Conservation (phyloP, 2,329 filamentous ascomycete species). For the Phaeophleospora eucalypticola region DNA sequence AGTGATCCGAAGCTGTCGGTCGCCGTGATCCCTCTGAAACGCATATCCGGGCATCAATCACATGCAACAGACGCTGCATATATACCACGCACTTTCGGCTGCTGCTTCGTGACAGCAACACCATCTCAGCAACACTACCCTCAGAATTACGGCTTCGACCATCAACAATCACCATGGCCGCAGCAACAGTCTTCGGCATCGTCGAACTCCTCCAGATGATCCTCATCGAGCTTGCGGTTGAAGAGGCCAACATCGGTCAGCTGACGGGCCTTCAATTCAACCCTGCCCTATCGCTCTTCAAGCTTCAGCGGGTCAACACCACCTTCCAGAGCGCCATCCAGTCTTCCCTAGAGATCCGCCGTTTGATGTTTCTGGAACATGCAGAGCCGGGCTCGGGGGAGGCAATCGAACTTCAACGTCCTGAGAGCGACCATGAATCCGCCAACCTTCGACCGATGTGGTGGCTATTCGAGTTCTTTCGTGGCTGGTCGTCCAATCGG, state of each 20-base stretch:
- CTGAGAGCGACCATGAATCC: not conserved
- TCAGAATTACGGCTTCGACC: not conserved
- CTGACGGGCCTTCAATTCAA: not conserved
- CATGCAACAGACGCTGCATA: not conserved
- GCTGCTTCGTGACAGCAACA: not conserved
- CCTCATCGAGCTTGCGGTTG: not conserved
- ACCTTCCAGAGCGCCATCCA: not conserved
- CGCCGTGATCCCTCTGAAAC: not conserved
- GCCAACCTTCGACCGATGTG: not conserved
- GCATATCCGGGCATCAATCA: not conserved
- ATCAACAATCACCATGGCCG: not conserved
- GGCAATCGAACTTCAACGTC: not conserved
- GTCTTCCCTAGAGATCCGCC: not conserved
- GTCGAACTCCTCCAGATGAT: constrained; percentile 4
- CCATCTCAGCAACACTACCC: not conserved
- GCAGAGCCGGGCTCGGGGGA: not conserved
- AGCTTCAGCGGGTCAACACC: constrained; percentile 2
- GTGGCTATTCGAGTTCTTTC: constrained; percentile 1
- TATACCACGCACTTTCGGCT: too few relatives aligned
- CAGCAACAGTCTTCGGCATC: not conserved
- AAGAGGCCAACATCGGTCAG: not conserved
- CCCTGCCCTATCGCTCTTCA: not conserved
- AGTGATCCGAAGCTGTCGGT: not conserved
- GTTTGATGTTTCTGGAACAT: constrained; percentile 8
- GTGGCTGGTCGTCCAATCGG: not conserved